phyloP scores from a whole-genome alignment of 371 early-diverging fungal genomes.

The Zopfochytrium polystomum region DNA sequence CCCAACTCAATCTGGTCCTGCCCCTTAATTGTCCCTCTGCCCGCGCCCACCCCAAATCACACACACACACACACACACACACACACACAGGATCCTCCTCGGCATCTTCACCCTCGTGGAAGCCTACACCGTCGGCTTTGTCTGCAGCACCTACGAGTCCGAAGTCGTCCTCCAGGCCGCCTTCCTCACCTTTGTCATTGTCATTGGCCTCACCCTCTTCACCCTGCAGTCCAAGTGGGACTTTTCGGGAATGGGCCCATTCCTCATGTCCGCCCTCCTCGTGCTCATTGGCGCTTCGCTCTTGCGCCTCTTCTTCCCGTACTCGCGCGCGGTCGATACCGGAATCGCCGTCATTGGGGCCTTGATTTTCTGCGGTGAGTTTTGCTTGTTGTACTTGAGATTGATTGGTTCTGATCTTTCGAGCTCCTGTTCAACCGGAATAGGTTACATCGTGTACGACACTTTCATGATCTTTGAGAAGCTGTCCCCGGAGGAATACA shows the following conservation, averaged over 20 bases:
- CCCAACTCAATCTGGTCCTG: neutral
- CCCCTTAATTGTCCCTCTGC: no score
- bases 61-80: neutral
- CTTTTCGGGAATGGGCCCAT: conserved; percentile 64
- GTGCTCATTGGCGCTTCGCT: conserved; percentile 59
- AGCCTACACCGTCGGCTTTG: conserved; percentile 62
- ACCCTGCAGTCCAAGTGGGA: conserved; percentile 69
- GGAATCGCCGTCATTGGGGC: conserved; percentile 62
- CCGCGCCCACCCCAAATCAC: no score
- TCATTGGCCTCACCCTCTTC: conserved; percentile 68
- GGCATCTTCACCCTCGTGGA: conserved; percentile 66
- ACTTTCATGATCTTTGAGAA: conserved; percentile 68
- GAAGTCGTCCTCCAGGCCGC: conserved; percentile 69
- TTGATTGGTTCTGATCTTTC: no score
- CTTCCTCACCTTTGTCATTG: conserved; percentile 68
- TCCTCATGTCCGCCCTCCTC: conserved; percentile 60
- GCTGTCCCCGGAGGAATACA: conserved; percentile 74
- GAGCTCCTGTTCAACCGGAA: no score
- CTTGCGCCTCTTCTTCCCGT: conserved; percentile 73
- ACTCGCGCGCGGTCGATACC: conserved; percentile 57
- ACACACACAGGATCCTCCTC: conserved; percentile 43
- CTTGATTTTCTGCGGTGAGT: conserved; percentile 70
- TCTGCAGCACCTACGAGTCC: conserved; percentile 58
- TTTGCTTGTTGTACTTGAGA: no score
- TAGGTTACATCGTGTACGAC: conserved; percentile 61